Evolutionary conservation across 768 basidiomycete genomes (phyloP).

Genomic region (Lactarius sanguifluus): DNA sequence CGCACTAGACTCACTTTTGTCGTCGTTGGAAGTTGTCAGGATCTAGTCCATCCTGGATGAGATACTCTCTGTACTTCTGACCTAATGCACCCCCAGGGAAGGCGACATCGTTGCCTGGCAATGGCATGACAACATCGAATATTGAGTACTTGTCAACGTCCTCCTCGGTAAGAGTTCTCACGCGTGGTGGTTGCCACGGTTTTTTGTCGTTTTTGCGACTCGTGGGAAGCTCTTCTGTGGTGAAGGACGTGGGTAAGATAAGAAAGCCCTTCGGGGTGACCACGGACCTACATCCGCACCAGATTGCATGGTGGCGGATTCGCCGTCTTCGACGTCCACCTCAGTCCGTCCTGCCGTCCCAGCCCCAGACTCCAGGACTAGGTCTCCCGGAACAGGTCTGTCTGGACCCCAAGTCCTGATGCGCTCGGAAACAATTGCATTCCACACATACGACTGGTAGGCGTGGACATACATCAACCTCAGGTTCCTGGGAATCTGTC

Average conservation of each 20-base stretch:
- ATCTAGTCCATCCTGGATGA: constrained; percentile 85
- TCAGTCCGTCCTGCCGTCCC: constrained; percentile 32
- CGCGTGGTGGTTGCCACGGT: constrained; percentile 64
- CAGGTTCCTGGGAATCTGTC: constrained; percentile 90
- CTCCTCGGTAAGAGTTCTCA: constrained; percentile 75
- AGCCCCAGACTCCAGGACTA: constrained; percentile 68
- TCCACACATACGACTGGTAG: constrained; percentile 99
- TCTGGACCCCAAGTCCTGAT: constrained; percentile 74
- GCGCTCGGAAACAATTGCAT: constrained; percentile 93
- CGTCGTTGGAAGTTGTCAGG: constrained; percentile 85
- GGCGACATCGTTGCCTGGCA: constrained; percentile 91
- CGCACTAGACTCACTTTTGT: constrained; percentile 63
- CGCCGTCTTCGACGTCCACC: constrained; percentile 35
- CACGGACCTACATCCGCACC: constrained; percentile 18
- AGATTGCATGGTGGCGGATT: constrained; percentile 36
- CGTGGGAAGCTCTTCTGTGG: constrained; percentile 20
- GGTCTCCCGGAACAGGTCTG: constrained; percentile 79
- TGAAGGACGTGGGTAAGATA: neutral
- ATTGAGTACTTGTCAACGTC: constrained; percentile 83
- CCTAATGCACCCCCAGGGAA: constrained; percentile 90
- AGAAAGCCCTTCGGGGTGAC: neutral
- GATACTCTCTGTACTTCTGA: constrained; percentile 78
- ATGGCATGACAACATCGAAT: constrained; percentile 96
- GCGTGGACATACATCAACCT: constrained; percentile 98
- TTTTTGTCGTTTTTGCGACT: constrained; percentile 38